Conservation (phyloP, 768 basidiomycete genomes). For the Mycena maculata region DNA sequence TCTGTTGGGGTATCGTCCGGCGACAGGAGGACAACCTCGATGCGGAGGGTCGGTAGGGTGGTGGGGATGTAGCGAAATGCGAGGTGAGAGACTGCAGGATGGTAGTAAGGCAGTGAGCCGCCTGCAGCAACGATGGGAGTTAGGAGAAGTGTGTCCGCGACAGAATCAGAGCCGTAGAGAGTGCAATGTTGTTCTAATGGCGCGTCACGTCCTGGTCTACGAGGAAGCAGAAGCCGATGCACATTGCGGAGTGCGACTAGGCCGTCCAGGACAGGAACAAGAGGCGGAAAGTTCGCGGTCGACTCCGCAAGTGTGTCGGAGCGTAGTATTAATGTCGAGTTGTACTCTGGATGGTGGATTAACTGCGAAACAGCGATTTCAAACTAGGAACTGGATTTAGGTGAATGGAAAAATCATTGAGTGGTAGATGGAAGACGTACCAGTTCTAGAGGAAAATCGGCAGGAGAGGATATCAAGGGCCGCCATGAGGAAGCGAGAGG, state of each 20-base stretch:
- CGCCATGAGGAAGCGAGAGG: conserved; percentile 23
- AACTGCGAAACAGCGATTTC: conserved; percentile 76
- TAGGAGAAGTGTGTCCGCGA: conserved; percentile 59
- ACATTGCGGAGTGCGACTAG: conserved; percentile 60
- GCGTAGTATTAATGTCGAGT: conserved; percentile 89
- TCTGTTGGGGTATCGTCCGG: conserved; percentile 54
- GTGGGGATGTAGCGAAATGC: conserved; percentile 79
- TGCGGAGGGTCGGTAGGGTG: conserved; percentile 54
- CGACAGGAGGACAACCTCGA: conserved; percentile 69
- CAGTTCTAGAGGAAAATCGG: conserved; percentile 49
- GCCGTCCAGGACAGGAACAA: conserved; percentile 53
- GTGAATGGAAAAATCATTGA: conserved; percentile 1
- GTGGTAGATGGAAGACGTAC: conserved; percentile 39
- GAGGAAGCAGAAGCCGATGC: conserved; percentile 77
- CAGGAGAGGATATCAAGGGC: conserved; percentile 48
- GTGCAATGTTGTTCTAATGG: conserved; percentile 83
- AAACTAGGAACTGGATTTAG: conserved; percentile 63
- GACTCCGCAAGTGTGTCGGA: conserved; percentile 72
- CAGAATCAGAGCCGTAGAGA: conserved; percentile 59
- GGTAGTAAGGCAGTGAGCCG: conserved; percentile 83
- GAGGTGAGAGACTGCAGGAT: conserved; percentile 83
- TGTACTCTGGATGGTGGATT: conserved; percentile 91
- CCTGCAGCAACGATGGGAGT: conserved; percentile 65
- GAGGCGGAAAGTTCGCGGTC: conserved; percentile 45
- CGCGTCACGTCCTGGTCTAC: conserved; percentile 81